Evolutionary conservation across 1,284 basidiomycete genomes (phyloP).

Genomic region (Melampsora medusae): DNA sequence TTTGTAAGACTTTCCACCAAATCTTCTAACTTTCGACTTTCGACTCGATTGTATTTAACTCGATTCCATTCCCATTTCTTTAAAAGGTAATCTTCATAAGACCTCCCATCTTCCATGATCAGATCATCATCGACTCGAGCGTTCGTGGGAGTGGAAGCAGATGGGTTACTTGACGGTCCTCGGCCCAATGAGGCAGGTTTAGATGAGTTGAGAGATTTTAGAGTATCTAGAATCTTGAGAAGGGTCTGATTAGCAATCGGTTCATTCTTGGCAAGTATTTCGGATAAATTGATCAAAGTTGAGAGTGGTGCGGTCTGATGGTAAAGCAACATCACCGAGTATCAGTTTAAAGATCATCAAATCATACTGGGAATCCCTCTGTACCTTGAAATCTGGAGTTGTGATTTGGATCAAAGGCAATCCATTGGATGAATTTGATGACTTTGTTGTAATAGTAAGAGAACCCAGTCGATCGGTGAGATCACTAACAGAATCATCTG

Average conservation of each 20-base stretch:
- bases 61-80: slow-evolving; percentile 45
- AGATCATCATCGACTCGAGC: slow-evolving; percentile 11
- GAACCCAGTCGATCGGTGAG: slow-evolving; percentile 32
- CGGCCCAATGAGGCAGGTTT: slow-evolving; percentile 34
- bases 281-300: slow-evolving; percentile 80
- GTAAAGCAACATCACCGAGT: not conserved
- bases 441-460: slow-evolving; percentile 4
- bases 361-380: not conserved
- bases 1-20: slow-evolving; percentile 30
- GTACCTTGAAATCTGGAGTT: slow-evolving; percentile 44
- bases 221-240: slow-evolving; percentile 89
- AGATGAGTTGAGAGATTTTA: slow-evolving; percentile 67
- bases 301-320: slow-evolving; percentile 89
- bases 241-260: slow-evolving; percentile 79
- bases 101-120: slow-evolving; percentile 40
- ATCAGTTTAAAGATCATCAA: not conserved
- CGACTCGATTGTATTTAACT: slow-evolving; percentile 43
- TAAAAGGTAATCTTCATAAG: slow-evolving; percentile 39
- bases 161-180: slow-evolving; percentile 1
- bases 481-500: slow-evolving; percentile 34
- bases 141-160: not conserved
- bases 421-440: slow-evolving; percentile 12
- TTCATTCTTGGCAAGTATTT: slow-evolving; percentile 89
- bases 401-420: slow-evolving; percentile 21
- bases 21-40: slow-evolving; percentile 39